Conservation (phyloP, 257 asterid genomes). For the Solanum lycopersicoides region DNA sequence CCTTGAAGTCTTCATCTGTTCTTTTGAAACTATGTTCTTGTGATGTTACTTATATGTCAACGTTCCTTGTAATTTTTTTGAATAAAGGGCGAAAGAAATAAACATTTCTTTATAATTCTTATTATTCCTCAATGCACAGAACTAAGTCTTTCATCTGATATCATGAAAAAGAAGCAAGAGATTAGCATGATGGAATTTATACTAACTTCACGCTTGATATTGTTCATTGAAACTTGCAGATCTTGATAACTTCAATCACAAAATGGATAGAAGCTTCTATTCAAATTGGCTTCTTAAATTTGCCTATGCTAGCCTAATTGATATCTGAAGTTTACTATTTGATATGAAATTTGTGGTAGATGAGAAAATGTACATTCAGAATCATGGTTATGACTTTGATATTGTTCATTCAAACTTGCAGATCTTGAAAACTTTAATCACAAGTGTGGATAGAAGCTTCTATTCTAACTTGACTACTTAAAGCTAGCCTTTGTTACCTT, state of each 20-base stretch:
- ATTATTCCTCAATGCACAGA: neutral
- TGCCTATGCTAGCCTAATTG: neutral
- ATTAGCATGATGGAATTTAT: neutral
- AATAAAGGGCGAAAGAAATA: neutral
- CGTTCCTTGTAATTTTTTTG: neutral
- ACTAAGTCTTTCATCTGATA: neutral
- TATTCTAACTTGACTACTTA: neutral
- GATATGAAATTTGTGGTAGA: neutral
- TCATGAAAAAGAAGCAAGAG: neutral
- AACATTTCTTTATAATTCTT: neutral
- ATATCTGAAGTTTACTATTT: neutral
- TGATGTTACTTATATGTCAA: neutral
- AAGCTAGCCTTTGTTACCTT: neutral
- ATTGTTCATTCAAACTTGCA: neutral
- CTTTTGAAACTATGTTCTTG: constrained; percentile 2
- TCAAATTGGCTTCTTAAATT: neutral
- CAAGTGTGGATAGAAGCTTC: neutral
- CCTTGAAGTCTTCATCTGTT: neutral
- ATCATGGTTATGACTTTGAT: neutral
- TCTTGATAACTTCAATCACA: neutral
- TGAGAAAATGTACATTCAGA: neutral
- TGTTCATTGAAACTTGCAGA: neutral
- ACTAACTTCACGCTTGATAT: neutral
- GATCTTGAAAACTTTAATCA: neutral
- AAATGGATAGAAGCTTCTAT: neutral